Conservation (phyloP, 2,329 filamentous ascomycete species). For the Magnaporthiopsis incrustans region DNA sequence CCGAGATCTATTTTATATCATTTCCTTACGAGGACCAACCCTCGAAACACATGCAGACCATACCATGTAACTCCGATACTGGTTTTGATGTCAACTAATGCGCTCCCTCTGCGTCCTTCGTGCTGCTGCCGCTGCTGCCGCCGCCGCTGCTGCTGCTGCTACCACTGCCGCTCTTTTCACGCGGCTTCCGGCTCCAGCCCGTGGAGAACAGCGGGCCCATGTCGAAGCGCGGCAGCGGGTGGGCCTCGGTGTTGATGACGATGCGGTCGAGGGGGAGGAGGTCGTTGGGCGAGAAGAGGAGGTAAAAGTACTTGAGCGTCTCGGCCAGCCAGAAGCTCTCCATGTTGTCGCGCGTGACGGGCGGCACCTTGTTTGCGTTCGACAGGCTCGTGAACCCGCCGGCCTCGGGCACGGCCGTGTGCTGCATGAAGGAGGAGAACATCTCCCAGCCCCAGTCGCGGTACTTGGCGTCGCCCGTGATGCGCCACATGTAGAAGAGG, state of each 20-base stretch:
- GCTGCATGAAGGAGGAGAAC: constrained; percentile 83
- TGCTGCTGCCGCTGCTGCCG: too few species aligned
- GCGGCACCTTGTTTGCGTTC: constrained; percentile 66
- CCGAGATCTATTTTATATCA: too few species aligned
- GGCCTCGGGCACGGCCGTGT: constrained; percentile 70
- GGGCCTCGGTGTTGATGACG: constrained; percentile 94
- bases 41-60: too few species aligned
- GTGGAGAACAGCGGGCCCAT: constrained; percentile 70
- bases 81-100: background rate
- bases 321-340: constrained; percentile 99
- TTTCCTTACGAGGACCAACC: too few species aligned
- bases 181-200: constrained; percentile 68
- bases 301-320: constrained; percentile 95
- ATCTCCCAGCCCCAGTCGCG: constrained; percentile 98
- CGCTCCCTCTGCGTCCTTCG: constrained; percentile 29
- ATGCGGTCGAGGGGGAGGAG: constrained; percentile 77
- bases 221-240: constrained; percentile 81
- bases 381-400: constrained; percentile 76
- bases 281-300: constrained; percentile 80
- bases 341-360: constrained; percentile 78
- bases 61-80: too few species aligned
- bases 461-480: constrained; percentile 84
- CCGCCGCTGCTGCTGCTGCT: too few species aligned
- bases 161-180: background rate
- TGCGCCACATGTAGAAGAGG: constrained; percentile 97